Conservation (phyloP, 2,329 filamentous ascomycete species). For the Ceratocystis ficicola region DNA sequence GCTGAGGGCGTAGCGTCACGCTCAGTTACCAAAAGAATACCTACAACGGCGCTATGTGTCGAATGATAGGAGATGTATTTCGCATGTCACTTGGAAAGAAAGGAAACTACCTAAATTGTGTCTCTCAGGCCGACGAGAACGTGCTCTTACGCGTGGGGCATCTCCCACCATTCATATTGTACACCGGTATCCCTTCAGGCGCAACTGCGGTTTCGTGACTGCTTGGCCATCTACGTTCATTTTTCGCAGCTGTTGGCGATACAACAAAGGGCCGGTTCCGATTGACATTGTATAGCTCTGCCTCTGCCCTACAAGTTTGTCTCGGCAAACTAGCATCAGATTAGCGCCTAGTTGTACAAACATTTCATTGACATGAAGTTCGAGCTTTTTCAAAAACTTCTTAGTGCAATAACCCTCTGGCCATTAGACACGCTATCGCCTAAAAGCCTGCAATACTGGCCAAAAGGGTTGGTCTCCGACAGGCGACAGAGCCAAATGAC, state of each 20-base stretch:
- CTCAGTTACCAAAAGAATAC: neutral
- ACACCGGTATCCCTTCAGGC: neutral
- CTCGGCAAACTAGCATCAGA: neutral
- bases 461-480: neutral
- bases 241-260: neutral
- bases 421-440: neutral
- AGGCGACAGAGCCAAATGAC: neutral
- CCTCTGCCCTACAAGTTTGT: neutral
- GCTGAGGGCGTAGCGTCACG: neutral
- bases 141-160: neutral
- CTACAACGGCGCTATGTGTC: neutral
- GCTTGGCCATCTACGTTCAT: neutral
- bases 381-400: neutral
- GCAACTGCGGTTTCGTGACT: neutral
- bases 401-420: neutral
- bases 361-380: neutral
- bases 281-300: neutral
- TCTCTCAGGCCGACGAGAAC: neutral
- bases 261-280: neutral
- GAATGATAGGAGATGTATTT: neutral
- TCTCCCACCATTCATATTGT: neutral
- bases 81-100: neutral
- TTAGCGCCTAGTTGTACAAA: too few species aligned
- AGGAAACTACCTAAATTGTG: neutral
- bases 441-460: neutral